Conservation (phyloP, 176 grass and related monocot species). For the Poa pratensis region DNA sequence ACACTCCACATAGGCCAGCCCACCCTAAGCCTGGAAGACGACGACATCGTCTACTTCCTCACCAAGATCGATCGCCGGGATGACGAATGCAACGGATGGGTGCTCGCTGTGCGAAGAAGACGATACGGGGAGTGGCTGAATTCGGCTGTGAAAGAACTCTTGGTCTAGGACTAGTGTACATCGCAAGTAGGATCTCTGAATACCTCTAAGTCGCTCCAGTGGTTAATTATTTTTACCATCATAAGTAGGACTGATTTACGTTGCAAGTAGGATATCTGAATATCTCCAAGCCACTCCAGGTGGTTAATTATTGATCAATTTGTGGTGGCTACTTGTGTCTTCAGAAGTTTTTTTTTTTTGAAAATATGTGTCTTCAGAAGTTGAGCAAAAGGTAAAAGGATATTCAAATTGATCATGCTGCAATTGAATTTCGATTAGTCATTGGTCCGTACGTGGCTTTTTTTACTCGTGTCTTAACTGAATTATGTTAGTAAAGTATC, state of each 20-base stretch:
- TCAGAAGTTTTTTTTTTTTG: too few relatives aligned
- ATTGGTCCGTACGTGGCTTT: too few relatives aligned
- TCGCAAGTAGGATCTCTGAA: constrained; percentile 3
- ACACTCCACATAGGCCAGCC: background rate
- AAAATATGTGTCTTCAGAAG: too few relatives aligned
- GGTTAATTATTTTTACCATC: background rate
- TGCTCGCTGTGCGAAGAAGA: background rate
- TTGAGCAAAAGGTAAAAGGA: too few relatives aligned
- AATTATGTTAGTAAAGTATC: too few relatives aligned
- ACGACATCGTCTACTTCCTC: background rate
- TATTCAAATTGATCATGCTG: too few relatives aligned
- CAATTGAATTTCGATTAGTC: too few relatives aligned
- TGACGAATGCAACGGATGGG: background rate
- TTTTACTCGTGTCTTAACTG: too few relatives aligned
- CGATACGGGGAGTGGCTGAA: background rate
- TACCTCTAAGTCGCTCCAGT: background rate
- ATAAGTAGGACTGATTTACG: too few relatives aligned
- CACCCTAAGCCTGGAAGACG: background rate
- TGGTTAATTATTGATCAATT: too few relatives aligned
- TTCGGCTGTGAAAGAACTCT: background rate
- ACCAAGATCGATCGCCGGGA: background rate
- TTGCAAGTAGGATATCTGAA: too few relatives aligned
- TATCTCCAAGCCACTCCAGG: too few relatives aligned
- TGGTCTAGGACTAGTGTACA: background rate
- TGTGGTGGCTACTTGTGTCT: background rate